These are phyloP conservation scores for Ceratobasidium theobromae DNA, from an alignment of 1,284 basidiomycete species.

Conservation along the genomic window DNA sequence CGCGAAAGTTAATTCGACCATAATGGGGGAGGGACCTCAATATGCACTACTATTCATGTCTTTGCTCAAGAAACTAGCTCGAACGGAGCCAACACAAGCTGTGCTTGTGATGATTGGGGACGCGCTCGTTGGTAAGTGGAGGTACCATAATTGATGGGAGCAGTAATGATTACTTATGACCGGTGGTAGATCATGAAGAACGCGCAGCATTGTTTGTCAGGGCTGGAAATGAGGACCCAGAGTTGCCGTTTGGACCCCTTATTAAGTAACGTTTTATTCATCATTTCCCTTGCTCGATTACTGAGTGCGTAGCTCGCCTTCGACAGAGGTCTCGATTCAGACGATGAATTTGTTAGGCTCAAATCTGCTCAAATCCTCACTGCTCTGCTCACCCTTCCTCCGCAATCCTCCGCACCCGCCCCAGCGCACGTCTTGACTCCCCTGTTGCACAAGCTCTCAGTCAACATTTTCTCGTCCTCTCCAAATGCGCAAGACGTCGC, in stretches of 20 bases:
- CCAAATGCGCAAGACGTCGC: constrained; percentile 82
- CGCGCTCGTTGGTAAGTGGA: constrained; percentile 69
- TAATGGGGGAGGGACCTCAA: constrained; percentile 74
- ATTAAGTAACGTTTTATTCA: constrained; percentile 60
- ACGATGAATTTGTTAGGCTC: constrained; percentile 91
- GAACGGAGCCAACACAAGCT: constrained; percentile 92
- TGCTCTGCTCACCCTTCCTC: constrained; percentile 59
- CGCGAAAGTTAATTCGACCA: constrained; percentile 69
- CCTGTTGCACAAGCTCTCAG: constrained; percentile 52
- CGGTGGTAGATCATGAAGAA: constrained; percentile 67
- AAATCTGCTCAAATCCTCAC: constrained; percentile 89
- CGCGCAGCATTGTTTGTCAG: constrained; percentile 72
- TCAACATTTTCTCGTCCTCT: constrained; percentile 52
- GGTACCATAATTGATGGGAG: background rate
- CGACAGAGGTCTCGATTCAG: constrained; percentile 74
- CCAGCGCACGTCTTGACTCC: constrained; percentile 59
- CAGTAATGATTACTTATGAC: too few species aligned
- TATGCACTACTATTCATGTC: constrained; percentile 91
- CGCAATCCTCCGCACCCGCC: constrained; percentile 39
- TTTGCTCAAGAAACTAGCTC: constrained; percentile 88
- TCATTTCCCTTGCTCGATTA: constrained; percentile 3
- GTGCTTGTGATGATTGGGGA: constrained; percentile 91
- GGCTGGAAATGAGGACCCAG: constrained; percentile 62
- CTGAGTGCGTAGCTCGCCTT: constrained; percentile 34
- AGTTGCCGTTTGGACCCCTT: constrained; percentile 82